These are phyloP conservation scores for Suillus hirtellus DNA, from an alignment of 768 basidiomycete genomes.

Conservation along the genomic window DNA sequence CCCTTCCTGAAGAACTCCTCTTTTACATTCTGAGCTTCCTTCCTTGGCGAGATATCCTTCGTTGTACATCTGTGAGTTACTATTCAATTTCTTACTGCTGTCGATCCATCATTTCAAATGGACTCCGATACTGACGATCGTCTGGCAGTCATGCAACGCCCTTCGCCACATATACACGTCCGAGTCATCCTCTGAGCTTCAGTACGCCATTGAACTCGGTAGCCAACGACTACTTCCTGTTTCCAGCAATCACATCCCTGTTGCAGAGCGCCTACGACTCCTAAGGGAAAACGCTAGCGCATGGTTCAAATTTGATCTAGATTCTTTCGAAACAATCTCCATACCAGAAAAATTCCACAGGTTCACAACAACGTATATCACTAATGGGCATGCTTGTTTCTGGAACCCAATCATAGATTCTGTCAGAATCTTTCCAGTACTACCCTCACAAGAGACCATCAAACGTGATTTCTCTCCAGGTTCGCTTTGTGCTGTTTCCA, in stretches of 20 bases:
- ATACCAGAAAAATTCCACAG: neutral
- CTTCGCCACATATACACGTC: neutral
- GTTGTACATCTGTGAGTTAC: constrained; percentile 2
- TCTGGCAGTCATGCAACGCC: neutral
- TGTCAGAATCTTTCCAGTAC: neutral
- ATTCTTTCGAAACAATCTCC: neutral
- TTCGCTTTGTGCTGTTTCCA: neutral
- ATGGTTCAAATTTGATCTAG: neutral
- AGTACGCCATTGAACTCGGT: constrained; percentile 6
- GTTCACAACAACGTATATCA: neutral
- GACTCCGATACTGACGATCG: neutral
- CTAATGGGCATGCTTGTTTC: neutral
- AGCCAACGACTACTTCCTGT: neutral
- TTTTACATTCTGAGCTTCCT: neutral
- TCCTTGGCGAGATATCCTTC: constrained; percentile 2
- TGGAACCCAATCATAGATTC: neutral
- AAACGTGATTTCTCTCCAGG: neutral
- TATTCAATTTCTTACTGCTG: neutral
- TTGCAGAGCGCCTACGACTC: neutral
- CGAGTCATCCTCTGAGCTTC: neutral
- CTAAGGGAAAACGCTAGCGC: neutral
- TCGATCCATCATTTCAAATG: neutral
- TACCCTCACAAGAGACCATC: neutral
- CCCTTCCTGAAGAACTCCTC: neutral
- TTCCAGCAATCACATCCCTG: neutral